phyloP scores from a whole-genome alignment of 2,329 filamentous ascomycete species.

The Fusarium musae region DNA sequence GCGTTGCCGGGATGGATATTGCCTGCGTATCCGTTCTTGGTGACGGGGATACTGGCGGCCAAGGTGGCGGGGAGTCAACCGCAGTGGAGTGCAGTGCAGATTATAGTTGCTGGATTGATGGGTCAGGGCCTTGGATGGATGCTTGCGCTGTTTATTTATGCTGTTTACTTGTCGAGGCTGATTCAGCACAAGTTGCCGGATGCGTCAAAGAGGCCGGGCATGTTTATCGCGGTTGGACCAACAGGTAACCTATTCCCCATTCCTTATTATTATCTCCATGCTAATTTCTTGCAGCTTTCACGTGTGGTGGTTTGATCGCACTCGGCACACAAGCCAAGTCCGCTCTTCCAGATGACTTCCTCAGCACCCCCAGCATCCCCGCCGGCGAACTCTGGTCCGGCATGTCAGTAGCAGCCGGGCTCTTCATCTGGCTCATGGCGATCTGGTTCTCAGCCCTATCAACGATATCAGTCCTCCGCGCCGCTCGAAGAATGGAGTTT shows the following conservation, averaged over 20 bases:
- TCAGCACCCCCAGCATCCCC: background rate
- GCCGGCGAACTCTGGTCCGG: conserved; percentile 17
- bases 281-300: background rate
- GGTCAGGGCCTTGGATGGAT: conserved; percentile 21
- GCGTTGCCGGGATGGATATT: conserved; percentile 14
- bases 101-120: conserved; percentile 20
- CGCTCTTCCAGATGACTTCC: background rate
- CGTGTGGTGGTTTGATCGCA: conserved; percentile 1
- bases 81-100: conserved; percentile 15
- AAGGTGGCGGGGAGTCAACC: conserved; percentile 14
- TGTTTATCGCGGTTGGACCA: conserved; percentile 23
- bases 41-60: conserved; percentile 14
- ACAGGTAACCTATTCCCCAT: too few species aligned
- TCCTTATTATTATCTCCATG: too few species aligned
- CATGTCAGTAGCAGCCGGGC: background rate
- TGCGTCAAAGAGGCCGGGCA: background rate
- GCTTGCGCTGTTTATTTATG: conserved; percentile 24
- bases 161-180: conserved; percentile 17
- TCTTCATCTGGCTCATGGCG: conserved; percentile 22
- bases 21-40: conserved; percentile 22
- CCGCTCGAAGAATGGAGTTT: background rate
- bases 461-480: background rate
- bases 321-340: conserved; percentile 19
- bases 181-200: conserved; percentile 12
- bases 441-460: conserved; percentile 20